Evolutionary conservation across 2,329 filamentous ascomycete species (phyloP).

Genomic region (Kalmusia sp.): DNA sequence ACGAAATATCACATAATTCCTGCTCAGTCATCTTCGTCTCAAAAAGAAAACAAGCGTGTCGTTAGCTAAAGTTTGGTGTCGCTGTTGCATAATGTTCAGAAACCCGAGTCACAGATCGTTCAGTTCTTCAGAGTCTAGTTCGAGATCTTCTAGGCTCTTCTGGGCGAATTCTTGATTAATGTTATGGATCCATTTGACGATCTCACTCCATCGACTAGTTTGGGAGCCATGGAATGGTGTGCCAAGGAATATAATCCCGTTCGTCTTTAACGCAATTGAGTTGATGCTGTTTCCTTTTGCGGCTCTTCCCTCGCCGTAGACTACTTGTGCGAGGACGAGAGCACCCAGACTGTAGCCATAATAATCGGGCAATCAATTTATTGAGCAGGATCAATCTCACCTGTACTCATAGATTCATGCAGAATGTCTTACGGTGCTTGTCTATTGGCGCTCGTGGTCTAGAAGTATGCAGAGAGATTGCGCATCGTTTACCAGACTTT

Average conservation of each 20-base stretch:
- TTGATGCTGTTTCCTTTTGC: constrained; percentile 12
- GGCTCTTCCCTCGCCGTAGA: constrained; percentile 12
- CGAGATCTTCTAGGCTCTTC: constrained; percentile 11
- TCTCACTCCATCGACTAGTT: constrained; percentile 9
- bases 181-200: constrained; percentile 8
- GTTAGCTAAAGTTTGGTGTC: constrained; percentile 13
- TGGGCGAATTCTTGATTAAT: too few relatives aligned
- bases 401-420: constrained; percentile 1
- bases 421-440: constrained; percentile 12
- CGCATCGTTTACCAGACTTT: constrained; percentile 11
- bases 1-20: constrained; percentile 11
- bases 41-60: constrained; percentile 15
- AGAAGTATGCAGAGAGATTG: constrained; percentile 10
- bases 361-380: constrained; percentile 16
- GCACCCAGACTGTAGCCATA: constrained; percentile 13
- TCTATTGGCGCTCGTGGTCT: constrained; percentile 9
- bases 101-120: constrained; percentile 15
- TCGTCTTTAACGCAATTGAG: constrained; percentile 8
- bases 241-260: constrained; percentile 12
- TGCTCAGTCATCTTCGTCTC: constrained; percentile 15
- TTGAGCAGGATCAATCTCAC: constrained; percentile 4
- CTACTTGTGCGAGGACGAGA: constrained; percentile 14
- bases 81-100: constrained; percentile 12
- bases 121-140: constrained; percentile 13
- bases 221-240: constrained; percentile 13